These are phyloP conservation scores for Sclerotinia minor DNA, from an alignment of 2,329 filamentous ascomycete species.

Conservation along the genomic window DNA sequence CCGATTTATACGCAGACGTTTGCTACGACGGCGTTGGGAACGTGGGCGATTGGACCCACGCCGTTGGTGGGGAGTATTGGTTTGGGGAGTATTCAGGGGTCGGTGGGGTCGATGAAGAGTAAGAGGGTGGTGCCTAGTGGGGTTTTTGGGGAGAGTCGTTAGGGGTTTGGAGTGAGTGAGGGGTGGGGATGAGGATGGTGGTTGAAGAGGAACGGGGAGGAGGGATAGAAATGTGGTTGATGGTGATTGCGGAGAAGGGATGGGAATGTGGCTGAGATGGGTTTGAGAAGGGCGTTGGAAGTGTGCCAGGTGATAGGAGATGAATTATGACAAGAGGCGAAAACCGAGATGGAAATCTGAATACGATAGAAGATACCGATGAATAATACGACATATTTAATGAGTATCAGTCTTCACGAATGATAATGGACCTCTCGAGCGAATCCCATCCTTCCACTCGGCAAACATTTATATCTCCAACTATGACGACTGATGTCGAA, in stretches of 20 bases:
- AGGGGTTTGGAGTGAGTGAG: background rate
- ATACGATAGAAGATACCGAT: background rate
- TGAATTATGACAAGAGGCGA: background rate
- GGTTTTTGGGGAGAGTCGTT: conserved; percentile 10
- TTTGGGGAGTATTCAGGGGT: conserved; percentile 34
- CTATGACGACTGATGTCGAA: background rate
- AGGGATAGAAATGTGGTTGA: background rate
- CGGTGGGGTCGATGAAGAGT: conserved; percentile 25
- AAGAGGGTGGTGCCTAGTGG: conserved; percentile 20
- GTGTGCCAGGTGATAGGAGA: conserved; percentile 4
- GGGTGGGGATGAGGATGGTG: too few species aligned
- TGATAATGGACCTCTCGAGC: background rate
- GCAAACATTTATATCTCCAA: background rate
- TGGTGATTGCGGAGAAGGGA: too few species aligned
- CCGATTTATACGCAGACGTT: conserved; percentile 38
- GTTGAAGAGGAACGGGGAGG: too few species aligned
- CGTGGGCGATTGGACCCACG: conserved; percentile 37
- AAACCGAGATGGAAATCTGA: background rate
- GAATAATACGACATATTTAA: background rate
- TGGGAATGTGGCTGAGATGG: background rate
- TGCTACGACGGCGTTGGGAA: conserved; percentile 38
- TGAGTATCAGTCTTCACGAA: background rate
- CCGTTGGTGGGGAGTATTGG: conserved; percentile 36
- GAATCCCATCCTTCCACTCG: background rate
- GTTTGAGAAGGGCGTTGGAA: background rate